Conservation (phyloP, 2,329 filamentous ascomycete genomes). For the Aureobasidium mangrovei region DNA sequence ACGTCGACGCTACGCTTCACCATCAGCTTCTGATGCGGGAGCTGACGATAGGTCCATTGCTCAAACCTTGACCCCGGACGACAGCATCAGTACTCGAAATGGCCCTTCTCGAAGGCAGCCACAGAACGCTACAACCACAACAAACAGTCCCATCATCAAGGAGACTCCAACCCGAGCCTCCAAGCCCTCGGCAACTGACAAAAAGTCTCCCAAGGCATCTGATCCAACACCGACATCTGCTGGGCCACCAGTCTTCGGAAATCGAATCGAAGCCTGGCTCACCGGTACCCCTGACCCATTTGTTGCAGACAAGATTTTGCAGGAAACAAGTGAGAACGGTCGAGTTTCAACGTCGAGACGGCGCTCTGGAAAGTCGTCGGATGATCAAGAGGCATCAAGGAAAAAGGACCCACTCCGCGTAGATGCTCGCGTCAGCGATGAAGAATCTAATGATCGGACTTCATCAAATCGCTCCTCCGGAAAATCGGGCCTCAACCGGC, state of each 20-base stretch:
- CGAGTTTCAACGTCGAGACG: neutral
- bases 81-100: constrained; percentile 17
- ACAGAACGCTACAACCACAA: neutral
- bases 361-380: neutral
- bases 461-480: neutral
- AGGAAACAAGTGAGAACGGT: neutral
- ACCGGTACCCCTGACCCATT: constrained; percentile 49
- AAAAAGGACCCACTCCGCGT: neutral
- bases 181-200: neutral
- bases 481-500: neutral
- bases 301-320: constrained; percentile 27
- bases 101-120: constrained; percentile 26
- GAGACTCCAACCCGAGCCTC: too few species aligned
- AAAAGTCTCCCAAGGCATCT: neutral
- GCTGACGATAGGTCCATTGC: constrained; percentile 11
- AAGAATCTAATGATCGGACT: neutral
- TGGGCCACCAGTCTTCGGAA: constrained; percentile 36
- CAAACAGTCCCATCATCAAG: neutral
- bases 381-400: neutral
- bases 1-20: constrained; percentile 6
- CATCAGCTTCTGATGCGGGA: constrained; percentile 10
- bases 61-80: constrained; percentile 15
- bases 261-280: constrained; percentile 55
- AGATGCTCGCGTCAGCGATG: neutral
- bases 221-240: neutral